phyloP scores from a whole-genome alignment of 148 eudicot genomes.

The Talinum fruticosum region DNA sequence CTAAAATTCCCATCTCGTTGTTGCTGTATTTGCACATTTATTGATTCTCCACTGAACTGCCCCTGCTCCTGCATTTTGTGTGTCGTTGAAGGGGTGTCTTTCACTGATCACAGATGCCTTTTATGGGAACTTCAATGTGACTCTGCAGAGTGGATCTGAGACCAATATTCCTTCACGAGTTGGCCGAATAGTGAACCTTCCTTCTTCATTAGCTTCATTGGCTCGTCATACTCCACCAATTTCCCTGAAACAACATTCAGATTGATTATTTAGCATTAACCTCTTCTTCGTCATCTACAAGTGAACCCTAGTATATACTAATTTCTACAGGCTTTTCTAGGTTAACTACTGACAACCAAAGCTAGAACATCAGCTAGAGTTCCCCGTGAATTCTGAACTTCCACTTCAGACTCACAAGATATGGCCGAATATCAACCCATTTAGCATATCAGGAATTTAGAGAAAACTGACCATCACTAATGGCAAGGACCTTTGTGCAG shows the following conservation, averaged over 20 bases:
- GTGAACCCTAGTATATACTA: too few relatives aligned
- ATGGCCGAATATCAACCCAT: neutral
- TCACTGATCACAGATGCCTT: neutral
- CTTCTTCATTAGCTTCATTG: slow-evolving; percentile 64
- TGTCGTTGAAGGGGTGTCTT: neutral
- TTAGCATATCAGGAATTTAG: neutral
- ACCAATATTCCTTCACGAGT: slow-evolving; percentile 92
- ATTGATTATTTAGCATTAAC: neutral
- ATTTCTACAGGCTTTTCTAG: too few relatives aligned
- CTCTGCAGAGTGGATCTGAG: slow-evolving; percentile 66
- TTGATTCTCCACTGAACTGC: neutral
- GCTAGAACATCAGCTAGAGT: too few relatives aligned
- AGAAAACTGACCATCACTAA: slow-evolving; percentile 64
- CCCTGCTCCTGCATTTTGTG: neutral
- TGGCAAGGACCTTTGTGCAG: slow-evolving; percentile 82
- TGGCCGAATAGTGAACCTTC: slow-evolving; percentile 75
- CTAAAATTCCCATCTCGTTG: neutral
- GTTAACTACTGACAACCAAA: too few relatives aligned
- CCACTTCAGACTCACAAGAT: too few relatives aligned
- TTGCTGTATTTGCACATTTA: neutral
- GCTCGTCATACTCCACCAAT: slow-evolving; percentile 80
- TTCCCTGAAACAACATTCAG: slow-evolving; percentile 41
- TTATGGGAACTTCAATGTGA: slow-evolving; percentile 29
- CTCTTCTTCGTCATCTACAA: neutral
- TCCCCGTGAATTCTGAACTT: too few relatives aligned